A percentile compares a stretch with the other conserved stretches of the same genome.
Conservation (phyloP, 2,329 filamentous ascomycete species). For the Ilyonectria sp. region DNA sequence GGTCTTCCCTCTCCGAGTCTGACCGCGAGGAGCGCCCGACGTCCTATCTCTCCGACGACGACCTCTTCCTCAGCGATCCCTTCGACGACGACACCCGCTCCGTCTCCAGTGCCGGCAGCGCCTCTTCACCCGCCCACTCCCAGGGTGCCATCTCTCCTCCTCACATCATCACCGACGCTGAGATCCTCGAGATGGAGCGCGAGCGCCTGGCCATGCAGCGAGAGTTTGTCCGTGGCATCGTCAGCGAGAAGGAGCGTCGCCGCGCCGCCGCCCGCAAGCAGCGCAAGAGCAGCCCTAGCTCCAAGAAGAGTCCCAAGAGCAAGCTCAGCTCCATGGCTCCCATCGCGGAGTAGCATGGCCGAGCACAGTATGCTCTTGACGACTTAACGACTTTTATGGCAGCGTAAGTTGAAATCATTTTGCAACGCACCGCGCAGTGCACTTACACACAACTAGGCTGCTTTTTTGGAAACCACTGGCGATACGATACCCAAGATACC, state of each 20-base stretch:
- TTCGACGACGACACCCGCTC: slow-evolving; percentile 67
- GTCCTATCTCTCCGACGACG: slow-evolving; percentile 75
- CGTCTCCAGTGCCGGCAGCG: slow-evolving; percentile 62
- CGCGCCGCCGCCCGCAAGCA: slow-evolving; percentile 58
- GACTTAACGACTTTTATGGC: slow-evolving; percentile 48
- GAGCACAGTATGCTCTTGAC: slow-evolving; percentile 41
- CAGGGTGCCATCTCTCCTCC: slow-evolving; percentile 52
- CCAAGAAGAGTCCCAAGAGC: slow-evolving; percentile 67
- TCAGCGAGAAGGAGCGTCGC: slow-evolving; percentile 70
- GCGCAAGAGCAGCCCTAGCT: slow-evolving; percentile 54
- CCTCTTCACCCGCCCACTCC: slow-evolving; percentile 50
- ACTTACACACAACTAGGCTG: slow-evolving; percentile 44
- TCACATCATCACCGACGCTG: slow-evolving; percentile 60
- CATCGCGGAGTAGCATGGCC: slow-evolving; percentile 57
- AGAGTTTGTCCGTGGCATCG: slow-evolving; percentile 66
- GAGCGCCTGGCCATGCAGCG: slow-evolving; percentile 65
- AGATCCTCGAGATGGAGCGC: slow-evolving; percentile 66
- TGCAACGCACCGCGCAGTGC: slow-evolving; percentile 5
- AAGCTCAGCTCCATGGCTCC: slow-evolving; percentile 67
- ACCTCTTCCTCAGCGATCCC: slow-evolving; percentile 69
- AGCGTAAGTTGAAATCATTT: slow-evolving; percentile 42
- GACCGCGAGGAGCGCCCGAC: slow-evolving; percentile 62
- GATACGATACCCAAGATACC: slow-evolving; percentile 45
- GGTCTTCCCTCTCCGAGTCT: slow-evolving; percentile 64
- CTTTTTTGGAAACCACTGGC: slow-evolving; percentile 44